Base-by-base conservation (phyloP, 441 rosid species). In the Geranium incanum region DNA sequence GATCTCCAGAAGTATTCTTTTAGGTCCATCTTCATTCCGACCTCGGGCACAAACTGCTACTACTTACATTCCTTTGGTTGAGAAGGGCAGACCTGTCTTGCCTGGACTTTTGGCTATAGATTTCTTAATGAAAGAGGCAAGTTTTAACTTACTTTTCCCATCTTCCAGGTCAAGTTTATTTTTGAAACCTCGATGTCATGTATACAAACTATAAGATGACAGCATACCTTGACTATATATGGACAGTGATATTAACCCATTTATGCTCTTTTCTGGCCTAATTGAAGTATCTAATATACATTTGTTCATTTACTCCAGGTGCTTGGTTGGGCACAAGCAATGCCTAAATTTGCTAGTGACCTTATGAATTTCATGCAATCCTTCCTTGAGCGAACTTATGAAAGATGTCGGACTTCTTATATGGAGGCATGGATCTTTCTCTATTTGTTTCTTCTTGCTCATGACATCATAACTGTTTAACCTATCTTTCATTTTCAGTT, bases 281-380 rank as follows among this genome's bases (percentile, higher is more conserved):
- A 28, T 28, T 28, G 21, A 19, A 13, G 9, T 3, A 13, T 68
- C 74, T 66, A 65, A 57, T 67, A 73, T 52, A 66, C 70, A 73
- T 72, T 28, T 78, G 28, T 77, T 68, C 68, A 36, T 72, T 59
- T 80, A 48, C 63, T 79, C 38, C 38, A 95, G 98, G 95, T 95
- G 78, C 86, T 92, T 76, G 98, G 95, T 76, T 95, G 99, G 99
- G 99, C 98, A 78, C 98, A 92, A 86, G 97, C 98, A 72, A 89
- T 95, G 98, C 99, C 99, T 70, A 95, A 92, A 85, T 95, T 95
- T 91, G 83, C 97, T 78, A 77, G 86, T 13, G 98, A 92, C 70
- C 89, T 92, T 74, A 93, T 92, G 80, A 91, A 88, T 79, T 86
- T 84, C 84, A 97, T 95, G 81, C 97, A 95, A 78, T 89, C 96